Conservation (phyloP, 2,329 filamentous ascomycete species). For the Colletotrichum sp. region DNA sequence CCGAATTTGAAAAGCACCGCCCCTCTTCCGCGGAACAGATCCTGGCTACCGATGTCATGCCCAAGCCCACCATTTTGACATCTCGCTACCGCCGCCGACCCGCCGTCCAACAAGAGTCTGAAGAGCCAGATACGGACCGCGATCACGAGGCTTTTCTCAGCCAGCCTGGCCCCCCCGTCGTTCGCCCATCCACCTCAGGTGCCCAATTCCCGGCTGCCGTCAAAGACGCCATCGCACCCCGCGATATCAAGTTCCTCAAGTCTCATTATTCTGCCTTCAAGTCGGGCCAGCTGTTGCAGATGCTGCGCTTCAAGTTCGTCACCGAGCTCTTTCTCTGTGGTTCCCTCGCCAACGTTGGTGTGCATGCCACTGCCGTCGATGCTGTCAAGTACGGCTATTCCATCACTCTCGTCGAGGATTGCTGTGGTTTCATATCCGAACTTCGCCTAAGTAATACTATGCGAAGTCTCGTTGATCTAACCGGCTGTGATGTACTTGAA, state of each 20-base stretch:
- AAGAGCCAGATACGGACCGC: constrained; percentile 19
- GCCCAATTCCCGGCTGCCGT: constrained; percentile 49
- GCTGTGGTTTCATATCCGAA: constrained; percentile 79
- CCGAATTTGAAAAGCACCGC: constrained; percentile 71
- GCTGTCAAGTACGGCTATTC: constrained; percentile 85
- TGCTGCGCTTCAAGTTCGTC: constrained; percentile 84
- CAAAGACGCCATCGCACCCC: constrained; percentile 47
- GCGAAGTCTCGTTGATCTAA: constrained; percentile 72
- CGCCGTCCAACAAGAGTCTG: constrained; percentile 17
- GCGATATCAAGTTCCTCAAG: constrained; percentile 66
- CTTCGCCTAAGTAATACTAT: constrained; percentile 74
- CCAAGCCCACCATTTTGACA: constrained; percentile 5
- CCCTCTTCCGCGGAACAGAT: constrained; percentile 60
- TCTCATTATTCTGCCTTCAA: constrained; percentile 89
- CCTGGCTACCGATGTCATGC: constrained; percentile 41
- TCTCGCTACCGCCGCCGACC: constrained; percentile 27
- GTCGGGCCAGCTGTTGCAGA: constrained; percentile 73
- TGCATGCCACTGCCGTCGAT: constrained; percentile 91
- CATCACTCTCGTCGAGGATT: constrained; percentile 89
- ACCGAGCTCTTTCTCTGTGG: constrained; percentile 92
- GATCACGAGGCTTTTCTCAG: constrained; percentile 54
- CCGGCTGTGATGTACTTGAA: constrained; percentile 72
- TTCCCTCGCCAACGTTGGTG: constrained; percentile 83
- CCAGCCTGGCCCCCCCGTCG: constrained; percentile 44
- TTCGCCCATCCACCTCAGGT: constrained; percentile 49